Conservation (phyloP, 2,329 filamentous ascomycete genomes). For the Fusarium odoratissimum region DNA sequence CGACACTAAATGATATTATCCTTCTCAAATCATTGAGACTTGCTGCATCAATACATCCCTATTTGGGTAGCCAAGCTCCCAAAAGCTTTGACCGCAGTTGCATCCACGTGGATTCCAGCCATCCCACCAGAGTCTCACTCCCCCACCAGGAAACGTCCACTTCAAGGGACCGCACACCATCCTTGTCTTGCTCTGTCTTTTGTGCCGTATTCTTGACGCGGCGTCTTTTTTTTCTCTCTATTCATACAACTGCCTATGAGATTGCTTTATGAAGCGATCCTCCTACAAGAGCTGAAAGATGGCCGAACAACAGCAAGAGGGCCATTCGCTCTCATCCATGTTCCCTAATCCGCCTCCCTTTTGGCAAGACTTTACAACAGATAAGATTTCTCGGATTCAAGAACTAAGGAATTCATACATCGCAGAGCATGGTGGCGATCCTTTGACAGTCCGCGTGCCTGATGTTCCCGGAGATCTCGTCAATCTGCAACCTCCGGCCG, state of each 20-base stretch:
- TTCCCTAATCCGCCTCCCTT: constrained; percentile 92
- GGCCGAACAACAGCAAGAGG: constrained; percentile 66
- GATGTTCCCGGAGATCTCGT: constrained; percentile 77
- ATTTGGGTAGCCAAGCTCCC: neutral
- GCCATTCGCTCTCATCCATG: constrained; percentile 67
- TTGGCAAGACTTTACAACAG: constrained; percentile 86
- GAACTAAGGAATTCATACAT: constrained; percentile 56
- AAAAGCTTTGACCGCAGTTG: constrained; percentile 20
- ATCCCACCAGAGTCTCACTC: constrained; percentile 25
- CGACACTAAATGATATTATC: neutral
- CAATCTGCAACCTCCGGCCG: constrained; percentile 83
- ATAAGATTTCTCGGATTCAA: constrained; percentile 72
- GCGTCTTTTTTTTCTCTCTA: neutral
- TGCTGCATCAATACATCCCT: neutral
- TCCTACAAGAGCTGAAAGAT: constrained; percentile 55
- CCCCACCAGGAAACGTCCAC: constrained; percentile 27
- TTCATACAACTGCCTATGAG: neutral
- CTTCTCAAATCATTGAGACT: neutral
- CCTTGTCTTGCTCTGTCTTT: neutral
- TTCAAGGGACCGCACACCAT: constrained; percentile 15
- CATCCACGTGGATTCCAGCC: constrained; percentile 29
- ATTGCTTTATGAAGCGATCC: constrained; percentile 27
- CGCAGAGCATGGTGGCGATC: constrained; percentile 45
- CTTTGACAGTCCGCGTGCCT: constrained; percentile 50
- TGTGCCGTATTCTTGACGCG: neutral